phyloP scores from a whole-genome alignment of 1,139 yeast species.

The Nakaseomyces nivariensis region DNA sequence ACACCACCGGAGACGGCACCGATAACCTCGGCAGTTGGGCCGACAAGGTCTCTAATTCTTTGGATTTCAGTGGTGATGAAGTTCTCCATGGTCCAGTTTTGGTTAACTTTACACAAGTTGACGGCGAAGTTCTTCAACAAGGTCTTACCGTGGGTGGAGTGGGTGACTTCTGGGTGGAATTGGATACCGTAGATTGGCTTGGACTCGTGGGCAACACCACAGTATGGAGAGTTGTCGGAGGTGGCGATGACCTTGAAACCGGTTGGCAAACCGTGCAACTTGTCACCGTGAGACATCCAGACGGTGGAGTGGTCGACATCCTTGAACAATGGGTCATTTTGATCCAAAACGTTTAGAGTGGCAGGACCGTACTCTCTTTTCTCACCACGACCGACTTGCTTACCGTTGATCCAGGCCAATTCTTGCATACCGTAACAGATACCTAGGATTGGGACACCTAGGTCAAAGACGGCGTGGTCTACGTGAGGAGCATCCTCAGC shows the following conservation, averaged over 20 bases:
- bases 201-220: constrained; percentile 74
- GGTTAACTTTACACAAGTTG: constrained; percentile 72
- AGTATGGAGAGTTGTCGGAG: constrained; percentile 88
- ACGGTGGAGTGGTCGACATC: constrained; percentile 84
- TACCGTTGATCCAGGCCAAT: constrained; percentile 95
- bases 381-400: constrained; percentile 91
- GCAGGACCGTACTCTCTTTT: constrained; percentile 99
- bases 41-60: constrained; percentile 82
- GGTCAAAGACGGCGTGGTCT: constrained; percentile 83
- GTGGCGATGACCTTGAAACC: constrained; percentile 88
- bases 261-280: constrained; percentile 78
- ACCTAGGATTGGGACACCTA: constrained; percentile 90
- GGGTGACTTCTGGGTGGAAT: constrained; percentile 99
- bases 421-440: constrained; percentile 99
- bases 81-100: constrained; percentile 97
- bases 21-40: constrained; percentile 96
- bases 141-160: constrained; percentile 81
- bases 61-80: constrained; percentile 93
- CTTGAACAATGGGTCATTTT: constrained; percentile 60
- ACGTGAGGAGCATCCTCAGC: constrained; percentile 96
- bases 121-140: constrained; percentile 88
- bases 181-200: constrained; percentile 86
- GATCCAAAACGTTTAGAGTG: constrained; percentile 64
- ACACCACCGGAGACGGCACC: constrained; percentile 99
- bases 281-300: constrained; percentile 99